Base-by-base conservation (phyloP, 2,329 filamentous ascomycete species). In the Cladosporium sp. region DNA sequence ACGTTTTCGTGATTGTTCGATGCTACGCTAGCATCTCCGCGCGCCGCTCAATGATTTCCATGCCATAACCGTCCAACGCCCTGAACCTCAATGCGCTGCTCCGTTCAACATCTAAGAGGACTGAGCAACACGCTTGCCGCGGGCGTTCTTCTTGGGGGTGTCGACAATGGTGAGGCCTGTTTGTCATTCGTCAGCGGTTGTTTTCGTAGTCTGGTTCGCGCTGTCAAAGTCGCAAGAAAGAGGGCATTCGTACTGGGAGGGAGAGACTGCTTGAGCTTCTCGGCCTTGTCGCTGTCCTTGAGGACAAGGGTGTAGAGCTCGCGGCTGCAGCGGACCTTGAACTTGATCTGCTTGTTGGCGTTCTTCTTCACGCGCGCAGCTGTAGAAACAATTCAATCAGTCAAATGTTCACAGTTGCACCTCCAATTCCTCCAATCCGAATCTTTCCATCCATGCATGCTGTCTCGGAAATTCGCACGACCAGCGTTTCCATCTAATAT, bases 181-280 rank as follows among this genome's bases (percentile, higher is more conserved):
- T 72, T 68, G 51, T 72, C 66, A 5, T 25, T 32, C 28, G 69
- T 67, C 48, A 63, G 66, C 46, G 28, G 16, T n/a, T 25, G 11
- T 46, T 39, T 18, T 18, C 25, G 8, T 16, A 30, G 4, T 32
- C 34, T n/a, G n/a, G 21, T 43, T 56, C 26, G 14, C 30, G n/a
- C 7, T 14, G 16, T 32, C 18, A 32, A 2, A 36, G 23, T 32
- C 54, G 30, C n/a, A n/a, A 13, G 26, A 10, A 21, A 13, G 18
- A 14, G 25, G 26, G 26, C 18, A n/a, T 54, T 57, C 53, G 18
- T 93, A 99, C 95, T 91, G 77, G 95, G 96, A 78, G 95, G 96
- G 72, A 99, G 88, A 82, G 89, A 93, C 89, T 98, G 94, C 93
- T 97, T 98, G 76, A 99, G 90, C 91, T 99, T 99, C 87, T 98